Evolutionary conservation across 2,329 filamentous ascomycete species (phyloP).

Genomic region (Fusarium sp.): DNA sequence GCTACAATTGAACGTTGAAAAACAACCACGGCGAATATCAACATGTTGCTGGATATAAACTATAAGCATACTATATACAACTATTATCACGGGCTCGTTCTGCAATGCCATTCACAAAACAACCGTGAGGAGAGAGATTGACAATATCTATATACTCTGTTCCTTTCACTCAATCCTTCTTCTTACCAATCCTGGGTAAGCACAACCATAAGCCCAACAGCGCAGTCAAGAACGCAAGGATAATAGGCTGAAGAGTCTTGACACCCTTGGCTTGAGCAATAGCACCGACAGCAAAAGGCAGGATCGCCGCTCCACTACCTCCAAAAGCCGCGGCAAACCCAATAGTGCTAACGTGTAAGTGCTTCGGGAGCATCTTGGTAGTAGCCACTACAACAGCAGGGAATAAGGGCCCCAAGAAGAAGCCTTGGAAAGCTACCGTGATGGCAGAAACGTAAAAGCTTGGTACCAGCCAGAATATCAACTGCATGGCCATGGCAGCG

Average conservation of each 20-base stretch:
- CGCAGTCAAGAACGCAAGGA: constrained; percentile 61
- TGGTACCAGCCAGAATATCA: constrained; percentile 85
- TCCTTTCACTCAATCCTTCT: constrained; percentile 47
- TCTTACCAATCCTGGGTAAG: constrained; percentile 56
- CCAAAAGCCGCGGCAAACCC: constrained; percentile 83
- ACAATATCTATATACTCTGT: background rate
- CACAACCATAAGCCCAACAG: constrained; percentile 60
- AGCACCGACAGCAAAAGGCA: constrained; percentile 74
- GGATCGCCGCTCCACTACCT: constrained; percentile 74
- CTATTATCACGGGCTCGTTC: background rate
- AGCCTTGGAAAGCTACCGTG: constrained; percentile 76
- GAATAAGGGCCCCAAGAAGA: constrained; percentile 84
- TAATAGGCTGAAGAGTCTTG: constrained; percentile 65
- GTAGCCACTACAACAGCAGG: constrained; percentile 76
- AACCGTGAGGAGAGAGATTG: background rate
- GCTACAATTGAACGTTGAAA: background rate
- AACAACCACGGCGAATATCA: background rate
- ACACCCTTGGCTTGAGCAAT: constrained; percentile 69
- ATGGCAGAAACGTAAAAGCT: constrained; percentile 80
- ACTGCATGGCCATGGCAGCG: constrained; percentile 71
- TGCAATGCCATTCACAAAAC: background rate
- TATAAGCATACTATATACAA: background rate
- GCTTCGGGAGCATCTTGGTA: constrained; percentile 74
- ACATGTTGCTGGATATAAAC: background rate
- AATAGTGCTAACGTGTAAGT: constrained; percentile 81